These are phyloP conservation scores for Boletus rufocinnamomeus DNA, from an alignment of 768 basidiomycete species.

Conservation along the genomic window DNA sequence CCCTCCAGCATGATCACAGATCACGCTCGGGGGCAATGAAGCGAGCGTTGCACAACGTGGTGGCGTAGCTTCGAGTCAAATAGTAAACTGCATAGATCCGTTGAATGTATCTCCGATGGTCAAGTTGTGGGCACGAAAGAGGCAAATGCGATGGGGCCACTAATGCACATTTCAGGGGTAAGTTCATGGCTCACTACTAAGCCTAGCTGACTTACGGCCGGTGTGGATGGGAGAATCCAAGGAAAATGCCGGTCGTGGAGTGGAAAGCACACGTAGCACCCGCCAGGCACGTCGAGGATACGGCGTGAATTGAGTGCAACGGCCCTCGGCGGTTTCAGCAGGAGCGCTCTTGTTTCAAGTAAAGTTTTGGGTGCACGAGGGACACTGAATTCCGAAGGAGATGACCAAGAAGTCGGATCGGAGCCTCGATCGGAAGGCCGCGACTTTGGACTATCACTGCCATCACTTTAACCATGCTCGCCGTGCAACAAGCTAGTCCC, in stretches of 20 bases:
- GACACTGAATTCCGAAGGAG: not conserved
- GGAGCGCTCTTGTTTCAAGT: slow-evolving; percentile 6
- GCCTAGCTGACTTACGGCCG: too few relatives aligned
- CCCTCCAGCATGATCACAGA: too few relatives aligned
- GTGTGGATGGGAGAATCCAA: too few relatives aligned
- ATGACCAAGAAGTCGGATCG: not conserved
- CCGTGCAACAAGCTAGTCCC: not conserved
- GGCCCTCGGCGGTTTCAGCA: slow-evolving; percentile 7
- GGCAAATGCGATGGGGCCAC: too few relatives aligned
- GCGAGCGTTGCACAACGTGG: not conserved
- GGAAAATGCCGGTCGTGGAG: too few relatives aligned
- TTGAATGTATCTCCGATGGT: too few relatives aligned
- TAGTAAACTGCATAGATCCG: not conserved
- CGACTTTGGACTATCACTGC: not conserved
- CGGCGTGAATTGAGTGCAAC: not conserved
- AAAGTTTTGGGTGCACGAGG: not conserved
- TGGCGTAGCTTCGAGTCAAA: not conserved
- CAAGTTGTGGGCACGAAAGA: too few relatives aligned
- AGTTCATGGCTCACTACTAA: too few relatives aligned
- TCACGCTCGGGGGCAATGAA: not conserved
- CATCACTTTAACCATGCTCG: not conserved
- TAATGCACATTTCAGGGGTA: too few relatives aligned
- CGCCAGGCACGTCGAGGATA: too few relatives aligned
- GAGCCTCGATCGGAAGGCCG: too few relatives aligned
- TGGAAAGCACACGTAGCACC: too few relatives aligned